These are phyloP conservation scores for Drechslerella stenobrocha DNA, from an alignment of 2,329 filamentous ascomycete genomes.

Conservation along the genomic window DNA sequence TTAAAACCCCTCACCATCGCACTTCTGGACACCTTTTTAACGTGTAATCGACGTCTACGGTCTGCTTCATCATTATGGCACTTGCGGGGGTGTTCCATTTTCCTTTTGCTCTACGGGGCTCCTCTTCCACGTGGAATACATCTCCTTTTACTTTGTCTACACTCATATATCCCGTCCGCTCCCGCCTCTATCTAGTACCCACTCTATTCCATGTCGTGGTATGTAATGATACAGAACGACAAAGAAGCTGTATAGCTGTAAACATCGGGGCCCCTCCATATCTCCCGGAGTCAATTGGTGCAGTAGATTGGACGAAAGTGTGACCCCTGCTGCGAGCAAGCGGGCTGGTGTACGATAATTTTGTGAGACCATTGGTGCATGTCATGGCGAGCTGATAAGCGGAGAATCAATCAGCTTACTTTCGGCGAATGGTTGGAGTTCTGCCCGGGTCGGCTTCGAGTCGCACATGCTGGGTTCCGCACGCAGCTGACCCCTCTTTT, in stretches of 20 bases:
- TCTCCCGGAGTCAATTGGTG: neutral
- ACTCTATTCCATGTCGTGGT: conserved; percentile 26
- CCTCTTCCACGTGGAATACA: conserved; percentile 15
- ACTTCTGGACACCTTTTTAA: conserved; percentile 11
- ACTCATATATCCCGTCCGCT: conserved; percentile 13
- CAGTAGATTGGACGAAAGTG: conserved; percentile 9
- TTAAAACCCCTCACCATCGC: conserved; percentile 15
- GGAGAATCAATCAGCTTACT: conserved; percentile 2
- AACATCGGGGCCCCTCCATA: neutral
- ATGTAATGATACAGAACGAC: conserved; percentile 47
- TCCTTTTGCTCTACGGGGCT: conserved; percentile 27
- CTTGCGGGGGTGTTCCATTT: conserved; percentile 39
- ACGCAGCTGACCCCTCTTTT: conserved; percentile 37
- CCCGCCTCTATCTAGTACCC: conserved; percentile 19
- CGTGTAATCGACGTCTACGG: conserved; percentile 40
- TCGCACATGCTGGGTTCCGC: conserved; percentile 22
- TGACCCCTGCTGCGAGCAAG: conserved; percentile 4
- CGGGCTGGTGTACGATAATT: neutral
- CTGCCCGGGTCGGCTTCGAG: conserved; percentile 13
- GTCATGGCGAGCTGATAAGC: conserved; percentile 14
- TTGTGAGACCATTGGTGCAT: conserved; percentile 14
- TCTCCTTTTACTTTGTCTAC: conserved; percentile 14
- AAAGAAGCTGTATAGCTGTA: conserved; percentile 42
- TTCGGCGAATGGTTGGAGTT: conserved; percentile 9
- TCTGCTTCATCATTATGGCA: conserved; percentile 35